These are phyloP conservation scores for Aspergillus leporis DNA, from an alignment of 495 filamentous ascomycete genomes.

Conservation along the genomic window DNA sequence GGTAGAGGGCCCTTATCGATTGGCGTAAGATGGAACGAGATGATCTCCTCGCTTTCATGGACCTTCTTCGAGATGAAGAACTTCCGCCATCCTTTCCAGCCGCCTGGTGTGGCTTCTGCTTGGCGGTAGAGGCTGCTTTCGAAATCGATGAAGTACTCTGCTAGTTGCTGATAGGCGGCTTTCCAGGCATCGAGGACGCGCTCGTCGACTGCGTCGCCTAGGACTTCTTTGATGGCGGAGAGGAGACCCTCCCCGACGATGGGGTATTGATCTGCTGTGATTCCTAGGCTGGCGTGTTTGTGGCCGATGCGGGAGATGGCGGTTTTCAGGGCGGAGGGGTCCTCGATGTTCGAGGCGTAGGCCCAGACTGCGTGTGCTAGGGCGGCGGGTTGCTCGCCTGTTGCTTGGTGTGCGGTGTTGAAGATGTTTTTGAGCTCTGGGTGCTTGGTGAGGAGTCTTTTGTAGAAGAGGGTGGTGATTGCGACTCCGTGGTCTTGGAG, in stretches of 20 bases:
- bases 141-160: slow-evolving; percentile 60
- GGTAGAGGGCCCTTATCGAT: slow-evolving; percentile 55
- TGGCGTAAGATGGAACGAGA: slow-evolving; percentile 61
- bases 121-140: slow-evolving; percentile 56
- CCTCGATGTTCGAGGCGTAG: slow-evolving; percentile 65
- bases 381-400: slow-evolving; percentile 59
- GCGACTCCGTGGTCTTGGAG: slow-evolving; percentile 59
- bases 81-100: slow-evolving; percentile 59
- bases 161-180: slow-evolving; percentile 61
- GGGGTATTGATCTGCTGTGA: slow-evolving; percentile 60
- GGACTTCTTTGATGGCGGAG: slow-evolving; percentile 57
- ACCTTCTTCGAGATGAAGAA: slow-evolving; percentile 61
- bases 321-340: slow-evolving; percentile 55
- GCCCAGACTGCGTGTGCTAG: slow-evolving; percentile 61
- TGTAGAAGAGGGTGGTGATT: slow-evolving; percentile 64
- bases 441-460: slow-evolving; percentile 53
- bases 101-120: slow-evolving; percentile 27
- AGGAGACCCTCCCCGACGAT: slow-evolving; percentile 63
- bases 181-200: slow-evolving; percentile 63
- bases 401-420: slow-evolving; percentile 60
- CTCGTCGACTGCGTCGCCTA: slow-evolving; percentile 58
- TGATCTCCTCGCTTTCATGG: slow-evolving; percentile 57
- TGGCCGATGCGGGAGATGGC: slow-evolving; percentile 64
- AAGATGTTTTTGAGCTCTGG: slow-evolving; percentile 62
- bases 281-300: slow-evolving; percentile 66